Percentiles rank a stretch among this genome's conserved stretches.
These are phyloP conservation scores for Shiraia sp. DNA, from an alignment of 2,329 filamentous ascomycete species.

Conservation along the genomic window DNA sequence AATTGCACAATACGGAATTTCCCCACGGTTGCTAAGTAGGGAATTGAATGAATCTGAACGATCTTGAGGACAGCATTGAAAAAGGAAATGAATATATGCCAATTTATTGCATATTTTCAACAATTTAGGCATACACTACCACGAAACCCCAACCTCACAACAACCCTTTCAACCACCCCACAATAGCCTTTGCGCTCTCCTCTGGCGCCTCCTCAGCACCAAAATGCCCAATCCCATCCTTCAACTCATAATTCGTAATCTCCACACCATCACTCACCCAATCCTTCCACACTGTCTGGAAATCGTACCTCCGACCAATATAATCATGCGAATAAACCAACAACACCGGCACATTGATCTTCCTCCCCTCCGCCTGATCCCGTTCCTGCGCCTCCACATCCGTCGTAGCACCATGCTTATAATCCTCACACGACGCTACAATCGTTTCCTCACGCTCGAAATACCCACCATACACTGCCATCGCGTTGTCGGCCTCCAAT, in stretches of 20 bases:
- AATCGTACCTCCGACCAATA: conserved; percentile 56
- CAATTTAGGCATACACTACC: not conserved
- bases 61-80: too few relatives aligned
- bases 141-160: not conserved
- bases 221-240: conserved; percentile 59
- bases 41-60: too few relatives aligned
- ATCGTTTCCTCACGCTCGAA: conserved; percentile 50
- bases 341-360: conserved; percentile 53
- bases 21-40: too few relatives aligned
- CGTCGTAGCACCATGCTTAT: conserved; percentile 56
- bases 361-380: conserved; percentile 50
- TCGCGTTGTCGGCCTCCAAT: conserved; percentile 31
- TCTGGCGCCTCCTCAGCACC: conserved; percentile 58
- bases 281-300: conserved; percentile 55
- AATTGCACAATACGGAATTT: too few relatives aligned
- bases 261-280: conserved; percentile 51
- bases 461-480: conserved; percentile 49
- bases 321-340: conserved; percentile 57
- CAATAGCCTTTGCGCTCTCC: conserved; percentile 49
- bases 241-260: conserved; percentile 54
- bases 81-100: too few relatives aligned
- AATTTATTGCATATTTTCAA: too few relatives aligned
- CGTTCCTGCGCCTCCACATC: conserved; percentile 57
- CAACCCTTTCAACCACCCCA: conserved; percentile 29
- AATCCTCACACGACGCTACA: conserved; percentile 60